A percentile compares a stretch with the other conserved stretches of the same genome.
phyloP scores from a whole-genome alignment of 2,329 filamentous ascomycete genomes.

The Verticillium longisporum region DNA sequence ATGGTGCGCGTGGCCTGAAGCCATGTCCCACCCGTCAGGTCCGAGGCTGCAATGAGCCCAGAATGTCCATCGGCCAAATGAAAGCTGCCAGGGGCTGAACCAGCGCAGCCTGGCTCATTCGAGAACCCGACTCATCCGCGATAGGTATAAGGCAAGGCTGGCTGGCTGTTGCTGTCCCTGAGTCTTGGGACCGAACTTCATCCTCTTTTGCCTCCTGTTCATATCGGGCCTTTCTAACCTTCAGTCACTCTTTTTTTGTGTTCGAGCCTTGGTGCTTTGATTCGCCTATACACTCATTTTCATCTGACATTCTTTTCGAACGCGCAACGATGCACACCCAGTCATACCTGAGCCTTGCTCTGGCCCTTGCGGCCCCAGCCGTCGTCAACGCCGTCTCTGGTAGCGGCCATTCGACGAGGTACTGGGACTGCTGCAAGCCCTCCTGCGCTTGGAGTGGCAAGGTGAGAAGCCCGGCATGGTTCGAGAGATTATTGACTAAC shows the following conservation, averaged over 20 bases:
- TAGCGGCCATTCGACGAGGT: slow-evolving; percentile 23
- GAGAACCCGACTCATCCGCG: not conserved
- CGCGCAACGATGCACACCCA: not conserved
- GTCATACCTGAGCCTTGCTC: not conserved
- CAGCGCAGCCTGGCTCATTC: not conserved
- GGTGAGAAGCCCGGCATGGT: slow-evolving; percentile 1
- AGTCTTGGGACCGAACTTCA: not conserved
- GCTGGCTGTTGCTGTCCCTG: not conserved
- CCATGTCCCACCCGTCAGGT: not conserved
- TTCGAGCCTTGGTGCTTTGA: not conserved
- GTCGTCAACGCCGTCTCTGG: not conserved
- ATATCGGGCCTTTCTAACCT: not conserved
- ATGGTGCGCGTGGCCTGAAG: not conserved
- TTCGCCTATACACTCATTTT: not conserved
- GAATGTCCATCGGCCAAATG: not conserved
- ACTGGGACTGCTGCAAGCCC: slow-evolving; percentile 67
- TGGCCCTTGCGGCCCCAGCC: not conserved
- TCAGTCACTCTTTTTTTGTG: not conserved
- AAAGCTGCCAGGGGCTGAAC: not conserved
- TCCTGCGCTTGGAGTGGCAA: slow-evolving; percentile 57
- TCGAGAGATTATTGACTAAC: not conserved
- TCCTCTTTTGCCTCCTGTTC: not conserved
- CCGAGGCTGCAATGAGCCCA: not conserved
- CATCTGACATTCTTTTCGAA: not conserved
- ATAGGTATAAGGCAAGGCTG: not conserved